Evolutionary conservation across 768 basidiomycete species (phyloP), one percentile per base, ranked within the genome.

Genomic region (Tremella yokohamensis): DNA sequence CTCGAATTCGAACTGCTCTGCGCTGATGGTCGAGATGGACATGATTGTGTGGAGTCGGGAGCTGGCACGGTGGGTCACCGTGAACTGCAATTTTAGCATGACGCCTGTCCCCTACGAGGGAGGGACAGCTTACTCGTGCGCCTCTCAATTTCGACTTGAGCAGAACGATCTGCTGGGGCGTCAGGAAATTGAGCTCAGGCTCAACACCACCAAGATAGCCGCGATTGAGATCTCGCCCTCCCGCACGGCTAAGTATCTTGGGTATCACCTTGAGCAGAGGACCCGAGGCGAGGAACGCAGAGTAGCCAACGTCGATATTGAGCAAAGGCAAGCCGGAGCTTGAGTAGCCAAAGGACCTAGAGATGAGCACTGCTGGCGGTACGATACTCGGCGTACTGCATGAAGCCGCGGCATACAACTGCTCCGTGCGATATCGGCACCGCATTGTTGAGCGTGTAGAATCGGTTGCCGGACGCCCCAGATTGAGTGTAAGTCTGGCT

Each of bases 321-420:
- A 77, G 64, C 37, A 71, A 49, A 11, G 76, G 74, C 4, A 59
- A 44, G 1, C 71, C 69, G 18, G 67, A 66, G 25, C 60, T 66
- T 8, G 72, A 72, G n/a, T 69, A 65, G n/a, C 76, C 64, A 65
- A 76, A 70, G 1, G 73, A 75, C 58, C 73, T 73, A 57, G 40
- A 3, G 26, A 38, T 40, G 15, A 49, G 53, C 45, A 1, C 22
- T 13, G 15, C 11, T 7, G 18, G 25, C n/a, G n/a, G 8, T 4
- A 52, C 20, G 51, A 49, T 8, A 20, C 8, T 6, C n/a, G 19
- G 40, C 69, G 54, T 57, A 72, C 74, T 75, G 73, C 60, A 72
- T 70, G 63, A 77, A 75, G 3, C 76, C 76, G 47, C 68, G 65
- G 54, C 72, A 73, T 26, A 77, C 75, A 20, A 75, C 58, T 3